These are phyloP conservation scores for Debaryomyces robertsiae DNA, from an alignment of 1,139 yeast genomes.

Conservation along the genomic window DNA sequence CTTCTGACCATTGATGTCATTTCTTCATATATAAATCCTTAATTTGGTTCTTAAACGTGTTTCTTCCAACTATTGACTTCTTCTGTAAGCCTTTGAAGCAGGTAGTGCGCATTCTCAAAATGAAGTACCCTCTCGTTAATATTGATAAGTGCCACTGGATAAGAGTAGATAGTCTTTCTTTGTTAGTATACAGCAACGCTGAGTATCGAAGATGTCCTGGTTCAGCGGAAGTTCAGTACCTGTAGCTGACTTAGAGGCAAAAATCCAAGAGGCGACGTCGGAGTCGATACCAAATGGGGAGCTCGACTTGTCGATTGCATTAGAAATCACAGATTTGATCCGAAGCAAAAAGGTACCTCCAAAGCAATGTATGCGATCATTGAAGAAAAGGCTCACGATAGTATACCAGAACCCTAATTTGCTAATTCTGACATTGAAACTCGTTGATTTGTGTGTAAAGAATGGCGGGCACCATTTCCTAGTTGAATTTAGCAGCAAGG, in stretches of 20 bases:
- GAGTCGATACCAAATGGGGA: conserved; percentile 93
- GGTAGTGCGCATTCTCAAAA: conserved; percentile 1
- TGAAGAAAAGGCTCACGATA: conserved; percentile 71
- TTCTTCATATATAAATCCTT: not conserved
- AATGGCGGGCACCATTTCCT: conserved; percentile 91
- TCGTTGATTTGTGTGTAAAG: conserved; percentile 85
- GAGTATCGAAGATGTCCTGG: conserved; percentile 56
- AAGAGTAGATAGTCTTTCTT: not conserved
- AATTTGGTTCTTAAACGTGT: too few species aligned
- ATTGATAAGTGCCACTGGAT: conserved; percentile 1
- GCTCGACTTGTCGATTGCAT: conserved; percentile 73
- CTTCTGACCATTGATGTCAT: too few species aligned
- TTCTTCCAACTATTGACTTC: too few species aligned
- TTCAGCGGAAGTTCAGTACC: conserved; percentile 49
- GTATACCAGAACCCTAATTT: conserved; percentile 72
- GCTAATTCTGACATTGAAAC: conserved; percentile 70
- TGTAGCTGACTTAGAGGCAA: conserved; percentile 58
- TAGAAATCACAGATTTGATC: conserved; percentile 87
- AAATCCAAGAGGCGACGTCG: conserved; percentile 78
- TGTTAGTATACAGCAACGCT: not conserved
- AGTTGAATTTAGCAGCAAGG: conserved; percentile 77
- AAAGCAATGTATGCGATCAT: conserved; percentile 78
- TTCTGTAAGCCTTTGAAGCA: not conserved
- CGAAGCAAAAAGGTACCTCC: conserved; percentile 83
- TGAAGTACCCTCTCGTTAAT: not conserved